These are phyloP conservation scores for Curvularia verruculosa DNA, from an alignment of 2,329 filamentous ascomycete species.

Conservation along the genomic window DNA sequence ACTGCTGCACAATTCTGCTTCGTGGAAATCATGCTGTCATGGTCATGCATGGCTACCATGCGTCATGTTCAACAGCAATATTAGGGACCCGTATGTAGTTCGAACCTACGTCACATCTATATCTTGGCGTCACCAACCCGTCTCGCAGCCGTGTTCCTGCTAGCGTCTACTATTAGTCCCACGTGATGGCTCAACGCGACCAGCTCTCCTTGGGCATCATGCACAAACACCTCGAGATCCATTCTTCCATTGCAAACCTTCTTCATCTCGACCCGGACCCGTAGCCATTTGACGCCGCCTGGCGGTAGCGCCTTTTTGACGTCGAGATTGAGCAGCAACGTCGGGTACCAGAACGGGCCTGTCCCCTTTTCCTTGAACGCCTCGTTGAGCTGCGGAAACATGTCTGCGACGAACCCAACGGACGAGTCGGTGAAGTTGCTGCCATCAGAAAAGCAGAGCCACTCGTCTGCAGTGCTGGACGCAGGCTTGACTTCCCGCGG, in stretches of 20 bases:
- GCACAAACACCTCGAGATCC: constrained; percentile 73
- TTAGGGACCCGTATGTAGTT: not conserved
- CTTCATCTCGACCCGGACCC: constrained; percentile 69
- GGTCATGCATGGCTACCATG: not conserved
- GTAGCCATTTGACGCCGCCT: constrained; percentile 75
- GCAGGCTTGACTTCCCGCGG: constrained; percentile 54
- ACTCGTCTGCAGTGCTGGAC: constrained; percentile 64
- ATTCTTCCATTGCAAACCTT: constrained; percentile 72
- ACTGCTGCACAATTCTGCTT: not conserved
- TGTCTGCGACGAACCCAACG: constrained; percentile 71
- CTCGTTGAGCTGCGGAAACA: constrained; percentile 71
- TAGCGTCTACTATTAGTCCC: constrained; percentile 66
- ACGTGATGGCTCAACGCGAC: constrained; percentile 73
- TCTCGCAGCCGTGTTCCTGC: constrained; percentile 65
- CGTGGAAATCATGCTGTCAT: not conserved
- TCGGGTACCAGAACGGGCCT: constrained; percentile 73
- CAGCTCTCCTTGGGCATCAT: constrained; percentile 68
- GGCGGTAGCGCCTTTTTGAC: constrained; percentile 73
- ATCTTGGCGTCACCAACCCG: constrained; percentile 49
- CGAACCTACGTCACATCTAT: constrained; percentile 26
- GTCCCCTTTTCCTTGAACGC: constrained; percentile 42
- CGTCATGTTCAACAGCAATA: not conserved
- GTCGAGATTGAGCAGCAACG: constrained; percentile 75
- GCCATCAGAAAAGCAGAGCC: constrained; percentile 67
- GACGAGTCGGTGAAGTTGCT: constrained; percentile 68